Base-by-base conservation (phyloP, 257 asterid species). In the Primulina tabacum region DNA sequence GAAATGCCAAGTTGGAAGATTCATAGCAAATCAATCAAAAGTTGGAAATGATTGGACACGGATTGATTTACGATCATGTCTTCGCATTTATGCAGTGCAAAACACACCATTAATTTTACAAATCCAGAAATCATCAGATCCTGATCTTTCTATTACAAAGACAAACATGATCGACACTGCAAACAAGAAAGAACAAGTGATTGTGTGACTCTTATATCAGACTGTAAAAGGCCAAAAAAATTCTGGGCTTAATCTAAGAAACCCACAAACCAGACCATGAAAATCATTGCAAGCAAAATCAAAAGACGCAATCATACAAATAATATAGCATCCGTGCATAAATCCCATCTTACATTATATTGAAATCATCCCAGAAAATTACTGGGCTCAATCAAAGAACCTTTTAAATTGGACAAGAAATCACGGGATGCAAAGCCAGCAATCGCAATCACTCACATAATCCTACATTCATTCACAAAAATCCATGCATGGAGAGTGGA, bases 81-180 rank as follows among this genome's bases (percentile, higher is more conserved):
- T 8, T 20, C 47, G 5, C n/a, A 65, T 7, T 35, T n/a, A 57
- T 52, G 26, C 75, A 33, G 7, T 5, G 26, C 64, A 9, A 38
- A 52, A 2, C n/a, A 24, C n/a, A 59, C 14, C 56, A 50, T 1
- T 17, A 70, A 29, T 24, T 16, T 58, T 8, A 43, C 32, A 58
- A 60, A 17, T 38, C 67, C 37, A 26, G 57, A 74, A 60, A 74
- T 53, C 32, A 62, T 8, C 32, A 14, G 58, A 60, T 68, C 64
- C 60, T 24, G 30, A 50, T 35, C 9, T 34, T 72, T 26, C 65
- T 38, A 9, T 53, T 21, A 6, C 43, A 35, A 14, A 10, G 55
- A 53, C 64, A 9, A 26, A 28, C 52, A 55, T 52, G 57, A 26
- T 7, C 20, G 8, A 29, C 17, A 30, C 20, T 50, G 10, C 52